Percentiles rank a stretch among this genome's conserved stretches.
Conservation (phyloP, 1,284 basidiomycete species). For the Trichosporon inkin region DNA sequence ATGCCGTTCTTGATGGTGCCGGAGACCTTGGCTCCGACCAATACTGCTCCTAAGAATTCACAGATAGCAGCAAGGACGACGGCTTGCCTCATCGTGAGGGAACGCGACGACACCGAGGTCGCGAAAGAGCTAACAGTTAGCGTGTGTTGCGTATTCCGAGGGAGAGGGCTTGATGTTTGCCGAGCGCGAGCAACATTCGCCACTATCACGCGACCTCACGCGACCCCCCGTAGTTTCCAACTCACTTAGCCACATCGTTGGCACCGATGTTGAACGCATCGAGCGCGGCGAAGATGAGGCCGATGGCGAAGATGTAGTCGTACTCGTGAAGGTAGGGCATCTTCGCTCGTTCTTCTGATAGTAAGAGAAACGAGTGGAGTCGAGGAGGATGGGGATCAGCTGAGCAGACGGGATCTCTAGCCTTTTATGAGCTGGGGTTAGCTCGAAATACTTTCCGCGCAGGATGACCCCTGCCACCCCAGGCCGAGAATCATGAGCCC, state of each 20-base stretch:
- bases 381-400: not conserved
- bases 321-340: conserved; percentile 55
- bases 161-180: not conserved
- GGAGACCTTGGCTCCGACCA: conserved; percentile 51
- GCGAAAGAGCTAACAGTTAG: conserved; percentile 51
- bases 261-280: conserved; percentile 55
- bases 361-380: not conserved
- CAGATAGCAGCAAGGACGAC: conserved; percentile 49
- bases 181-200: not conserved
- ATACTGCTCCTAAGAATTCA: conserved; percentile 52
- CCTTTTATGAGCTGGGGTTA: not conserved
- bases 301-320: conserved; percentile 53
- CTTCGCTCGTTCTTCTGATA: conserved; percentile 32
- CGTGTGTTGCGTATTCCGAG: conserved; percentile 10
- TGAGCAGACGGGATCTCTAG: not conserved
- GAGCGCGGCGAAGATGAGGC: conserved; percentile 49
- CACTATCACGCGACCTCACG: not conserved
- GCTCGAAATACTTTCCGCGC: not conserved
- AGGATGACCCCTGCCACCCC: not conserved
- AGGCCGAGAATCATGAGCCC: not conserved
- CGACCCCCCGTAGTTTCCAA: not conserved
- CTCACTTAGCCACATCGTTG: conserved; percentile 45
- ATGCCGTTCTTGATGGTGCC: conserved; percentile 55
- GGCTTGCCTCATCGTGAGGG: conserved; percentile 53
- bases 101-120: conserved; percentile 53